Percentiles rank a stretch among this genome's conserved stretches.
phyloP scores from a whole-genome alignment of 2,329 filamentous ascomycete genomes.

The Epichloe sibirici region DNA sequence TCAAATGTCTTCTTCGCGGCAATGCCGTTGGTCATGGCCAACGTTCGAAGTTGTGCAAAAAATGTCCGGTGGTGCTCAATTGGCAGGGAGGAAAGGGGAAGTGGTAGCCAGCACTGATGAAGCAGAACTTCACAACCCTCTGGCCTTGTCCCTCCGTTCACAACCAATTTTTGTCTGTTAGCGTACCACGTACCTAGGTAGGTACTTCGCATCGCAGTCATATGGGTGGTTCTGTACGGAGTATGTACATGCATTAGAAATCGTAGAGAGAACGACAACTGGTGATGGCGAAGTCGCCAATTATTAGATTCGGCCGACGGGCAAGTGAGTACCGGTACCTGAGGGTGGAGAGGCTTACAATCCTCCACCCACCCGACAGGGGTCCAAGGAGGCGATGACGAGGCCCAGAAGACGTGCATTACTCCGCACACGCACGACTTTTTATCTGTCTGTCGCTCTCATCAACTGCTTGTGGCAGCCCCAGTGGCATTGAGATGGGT shows the following conservation, averaged over 20 bases:
- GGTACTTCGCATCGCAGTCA: too few relatives aligned
- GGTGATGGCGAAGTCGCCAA: conserved; percentile 5
- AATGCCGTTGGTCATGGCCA: too few relatives aligned
- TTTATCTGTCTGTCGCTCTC: neutral
- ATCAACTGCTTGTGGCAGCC: too few relatives aligned
- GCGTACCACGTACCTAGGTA: too few relatives aligned
- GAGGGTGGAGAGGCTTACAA: conserved; percentile 5
- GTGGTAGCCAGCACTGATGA: neutral
- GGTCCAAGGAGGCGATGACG: conserved; percentile 24
- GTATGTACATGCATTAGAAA: too few relatives aligned
- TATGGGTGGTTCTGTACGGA: too few relatives aligned
- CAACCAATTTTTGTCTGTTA: neutral
- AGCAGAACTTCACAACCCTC: neutral
- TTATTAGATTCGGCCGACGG: neutral
- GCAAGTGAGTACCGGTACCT: conserved; percentile 9
- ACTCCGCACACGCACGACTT: neutral
- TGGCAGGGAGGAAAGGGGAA: neutral
- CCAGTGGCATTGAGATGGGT: too few relatives aligned
- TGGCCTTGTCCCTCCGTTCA: neutral
- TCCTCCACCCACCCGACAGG: conserved; percentile 5
- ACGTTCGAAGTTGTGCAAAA: too few relatives aligned
- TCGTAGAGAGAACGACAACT: neutral
- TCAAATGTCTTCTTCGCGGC: neutral
- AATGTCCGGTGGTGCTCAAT: too few relatives aligned
- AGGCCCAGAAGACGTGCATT: conserved; percentile 17